A percentile compares a stretch with the other conserved stretches of the same genome.
Evolutionary conservation across 2,329 filamentous ascomycete species (phyloP).

Genomic region (Cladobotryum mycophilum): DNA sequence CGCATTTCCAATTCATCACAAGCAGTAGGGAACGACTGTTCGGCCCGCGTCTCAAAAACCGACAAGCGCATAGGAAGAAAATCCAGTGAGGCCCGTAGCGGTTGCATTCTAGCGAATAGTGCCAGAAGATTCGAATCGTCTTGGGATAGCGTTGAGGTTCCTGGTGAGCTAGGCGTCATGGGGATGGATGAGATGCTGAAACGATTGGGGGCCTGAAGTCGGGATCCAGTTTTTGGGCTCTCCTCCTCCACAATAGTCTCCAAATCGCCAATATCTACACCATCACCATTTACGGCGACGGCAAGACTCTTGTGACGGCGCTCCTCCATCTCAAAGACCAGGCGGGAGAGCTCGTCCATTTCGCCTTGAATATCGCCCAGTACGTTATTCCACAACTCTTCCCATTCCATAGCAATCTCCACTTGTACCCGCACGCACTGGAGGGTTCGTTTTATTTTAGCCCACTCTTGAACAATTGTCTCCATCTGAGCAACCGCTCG

Average conservation of each 20-base stretch:
- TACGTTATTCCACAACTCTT: conserved; percentile 91
- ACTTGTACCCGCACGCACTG: conserved; percentile 82
- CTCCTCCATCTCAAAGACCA: conserved; percentile 98
- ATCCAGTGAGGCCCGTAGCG: conserved; percentile 83
- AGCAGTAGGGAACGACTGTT: conserved; percentile 76
- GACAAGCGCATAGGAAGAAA: conserved; percentile 93
- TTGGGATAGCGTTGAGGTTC: conserved; percentile 51
- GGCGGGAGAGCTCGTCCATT: conserved; percentile 66
- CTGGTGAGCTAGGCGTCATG: conserved; percentile 54
- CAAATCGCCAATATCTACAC: conserved; percentile 76
- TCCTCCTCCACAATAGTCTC: conserved; percentile 94
- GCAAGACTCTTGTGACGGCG: conserved; percentile 75
- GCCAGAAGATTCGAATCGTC: conserved; percentile 86
- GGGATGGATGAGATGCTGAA: conserved; percentile 63
- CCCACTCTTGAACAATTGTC: conserved; percentile 75
- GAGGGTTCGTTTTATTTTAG: conserved; percentile 69
- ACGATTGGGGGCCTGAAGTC: conserved; percentile 53
- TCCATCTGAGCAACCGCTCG: conserved; percentile 85
- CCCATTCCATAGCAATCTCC: conserved; percentile 98
- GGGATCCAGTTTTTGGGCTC: conserved; percentile 52
- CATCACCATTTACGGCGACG: conserved; percentile 54
- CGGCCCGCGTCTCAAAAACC: conserved; percentile 74
- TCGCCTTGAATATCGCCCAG: conserved; percentile 90
- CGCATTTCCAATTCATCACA: conserved; percentile 82
- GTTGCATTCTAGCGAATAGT: conserved; percentile 92